Base-by-base conservation (phyloP, 192 early-diverging fungal species). In the Dissophora globulifera region DNA sequence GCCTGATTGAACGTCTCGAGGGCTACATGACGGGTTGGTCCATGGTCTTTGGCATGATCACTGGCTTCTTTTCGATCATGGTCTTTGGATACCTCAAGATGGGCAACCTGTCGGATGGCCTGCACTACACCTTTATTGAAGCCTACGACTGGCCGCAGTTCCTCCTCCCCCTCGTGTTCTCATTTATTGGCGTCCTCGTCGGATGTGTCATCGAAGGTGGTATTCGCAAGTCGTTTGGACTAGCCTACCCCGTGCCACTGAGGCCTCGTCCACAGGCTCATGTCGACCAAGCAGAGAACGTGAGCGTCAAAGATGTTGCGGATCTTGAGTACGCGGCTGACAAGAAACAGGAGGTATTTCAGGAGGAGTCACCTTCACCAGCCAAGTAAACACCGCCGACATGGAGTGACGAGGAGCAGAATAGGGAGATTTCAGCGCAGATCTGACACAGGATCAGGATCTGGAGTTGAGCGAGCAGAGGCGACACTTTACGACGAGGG, bases 1-100 rank as follows among this genome's bases (percentile, higher is more conserved):
- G 88, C 0, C 71, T 90, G 31, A 52, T 83, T 25, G 56, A 46
- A 22, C 75, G 75, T 10, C 62, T 86, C 4, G 79, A 85, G 32
- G 78, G 78, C 20, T 67, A 72, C 33, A 46, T 72, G 33, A 79
- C 78, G 15, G 60, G 48, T 22, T 69, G 78, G 68, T 69, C 78
- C 15, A 55, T 67, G 35, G 54, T 70, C 43, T 66, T 55, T 50
- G 78, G 78, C 5, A 51, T 64, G 22, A 47, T 79, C 17, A 57
- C 68, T 4, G 78, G 78, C 13, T 79, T 79, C 60, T 66, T 59
- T 26, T 71, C 68, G 29, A 57, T 79, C 38, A 62, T 72, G 19
- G 69, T 72, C 43, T 69, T 79, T 62, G 78, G 78, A 15, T 65
- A 53, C 23, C 19, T 79, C 57, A 79, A 67, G 54, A 52, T 57